A percentile compares a stretch with the other conserved stretches of the same genome.
Conservation (phyloP, 2,329 filamentous ascomycete species). For the Periglandula ipomoeae region DNA sequence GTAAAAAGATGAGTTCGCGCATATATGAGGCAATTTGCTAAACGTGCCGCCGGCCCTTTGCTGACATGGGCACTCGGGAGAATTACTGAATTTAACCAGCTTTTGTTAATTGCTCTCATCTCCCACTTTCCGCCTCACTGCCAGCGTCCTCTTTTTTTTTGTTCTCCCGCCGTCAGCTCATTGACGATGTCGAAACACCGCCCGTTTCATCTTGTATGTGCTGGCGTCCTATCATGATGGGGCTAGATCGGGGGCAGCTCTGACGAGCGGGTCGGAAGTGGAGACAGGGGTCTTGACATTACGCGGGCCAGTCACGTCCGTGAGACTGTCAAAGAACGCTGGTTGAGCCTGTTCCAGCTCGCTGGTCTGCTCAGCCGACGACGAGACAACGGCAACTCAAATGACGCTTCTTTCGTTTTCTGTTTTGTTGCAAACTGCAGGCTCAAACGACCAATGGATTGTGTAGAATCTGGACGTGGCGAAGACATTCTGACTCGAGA, state of each 20-base stretch:
- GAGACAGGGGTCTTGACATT: constrained; percentile 1
- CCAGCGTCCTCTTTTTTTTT: background rate
- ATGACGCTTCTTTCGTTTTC: background rate
- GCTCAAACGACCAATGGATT: background rate
- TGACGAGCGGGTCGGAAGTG: background rate
- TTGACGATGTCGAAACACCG: constrained; percentile 15
- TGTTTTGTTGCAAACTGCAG: background rate
- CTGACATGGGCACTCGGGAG: too few relatives aligned
- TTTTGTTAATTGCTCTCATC: too few relatives aligned
- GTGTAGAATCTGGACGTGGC: background rate
- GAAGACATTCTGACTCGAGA: background rate
- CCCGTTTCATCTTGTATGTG: constrained; percentile 16
- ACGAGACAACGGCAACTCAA: background rate
- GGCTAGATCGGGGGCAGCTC: background rate
- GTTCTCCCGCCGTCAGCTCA: background rate
- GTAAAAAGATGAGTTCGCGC: too few relatives aligned
- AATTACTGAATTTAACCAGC: background rate
- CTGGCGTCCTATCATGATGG: constrained; percentile 10
- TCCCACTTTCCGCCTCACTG: background rate
- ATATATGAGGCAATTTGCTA: too few relatives aligned
- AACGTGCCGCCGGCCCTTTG: too few relatives aligned
- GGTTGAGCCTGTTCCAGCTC: background rate
- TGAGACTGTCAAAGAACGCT: background rate
- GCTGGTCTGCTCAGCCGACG: background rate
- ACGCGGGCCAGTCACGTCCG: too few relatives aligned